Conservation (phyloP, 108 stramenopile species). For the Cyclotella kingstonii region DNA sequence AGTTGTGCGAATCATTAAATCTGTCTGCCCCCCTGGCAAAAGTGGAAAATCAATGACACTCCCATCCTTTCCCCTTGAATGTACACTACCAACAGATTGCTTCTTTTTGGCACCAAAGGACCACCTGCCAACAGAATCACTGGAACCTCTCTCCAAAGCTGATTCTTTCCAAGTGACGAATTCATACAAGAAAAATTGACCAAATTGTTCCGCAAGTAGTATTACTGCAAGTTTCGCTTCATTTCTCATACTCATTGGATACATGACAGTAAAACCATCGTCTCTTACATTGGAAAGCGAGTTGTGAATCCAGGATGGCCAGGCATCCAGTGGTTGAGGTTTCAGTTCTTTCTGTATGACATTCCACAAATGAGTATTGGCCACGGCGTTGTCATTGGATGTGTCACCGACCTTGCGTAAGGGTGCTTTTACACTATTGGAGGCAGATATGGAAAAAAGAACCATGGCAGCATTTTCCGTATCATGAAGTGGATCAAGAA, state of each 20-base stretch:
- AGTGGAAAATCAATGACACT: constrained; percentile 12
- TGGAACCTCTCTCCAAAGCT: constrained; percentile 2
- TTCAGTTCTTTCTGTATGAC: constrained; percentile 14
- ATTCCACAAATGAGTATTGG: constrained; percentile 23
- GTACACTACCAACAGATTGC: constrained; percentile 11
- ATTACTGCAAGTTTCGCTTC: constrained; percentile 21
- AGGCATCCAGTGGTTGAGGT: constrained; percentile 28
- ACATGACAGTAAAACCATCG: constrained; percentile 30
- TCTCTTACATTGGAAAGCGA: constrained; percentile 22
- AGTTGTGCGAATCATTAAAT: constrained; percentile 41
- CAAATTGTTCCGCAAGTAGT: constrained; percentile 27
- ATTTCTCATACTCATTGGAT: constrained; percentile 5
- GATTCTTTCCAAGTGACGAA: constrained; percentile 33
- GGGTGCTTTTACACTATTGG: not conserved
- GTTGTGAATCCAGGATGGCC: constrained; percentile 41
- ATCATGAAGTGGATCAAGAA: constrained; percentile 16
- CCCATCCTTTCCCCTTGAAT: constrained; percentile 18
- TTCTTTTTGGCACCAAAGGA: not conserved
- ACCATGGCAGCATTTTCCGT: constrained; percentile 9
- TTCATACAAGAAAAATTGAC: constrained; percentile 26
- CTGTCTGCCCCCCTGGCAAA: constrained; percentile 21
- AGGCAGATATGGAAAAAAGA: constrained; percentile 19
- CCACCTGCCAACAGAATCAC: not conserved
- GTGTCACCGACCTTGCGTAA: not conserved
- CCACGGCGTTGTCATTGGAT: constrained; percentile 5